These are phyloP conservation scores for Hebeloma cylindrosporum DNA, from an alignment of 768 basidiomycete genomes.

Conservation along the genomic window DNA sequence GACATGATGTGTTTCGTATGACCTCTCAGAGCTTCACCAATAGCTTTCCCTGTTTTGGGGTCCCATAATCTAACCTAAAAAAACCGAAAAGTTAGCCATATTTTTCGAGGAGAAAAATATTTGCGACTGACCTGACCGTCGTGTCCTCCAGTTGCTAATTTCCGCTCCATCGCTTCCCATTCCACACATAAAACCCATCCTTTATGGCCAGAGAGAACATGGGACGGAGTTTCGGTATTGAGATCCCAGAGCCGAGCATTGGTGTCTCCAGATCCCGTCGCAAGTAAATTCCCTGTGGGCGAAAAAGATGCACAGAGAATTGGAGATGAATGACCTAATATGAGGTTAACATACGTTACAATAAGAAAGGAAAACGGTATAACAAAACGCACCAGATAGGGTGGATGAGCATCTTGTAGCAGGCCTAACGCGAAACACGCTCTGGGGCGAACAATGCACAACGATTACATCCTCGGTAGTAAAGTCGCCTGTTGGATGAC, in stretches of 20 bases:
- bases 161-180: slow-evolving; percentile 93
- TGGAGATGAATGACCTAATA: slow-evolving; percentile 81
- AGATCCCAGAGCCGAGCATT: slow-evolving; percentile 94
- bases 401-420: slow-evolving; percentile 95
- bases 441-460: slow-evolving; percentile 91
- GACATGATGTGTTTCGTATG: slow-evolving; percentile 97
- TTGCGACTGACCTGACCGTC: slow-evolving; percentile 76
- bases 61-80: slow-evolving; percentile 84
- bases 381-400: slow-evolving; percentile 62
- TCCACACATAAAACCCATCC: slow-evolving; percentile 98
- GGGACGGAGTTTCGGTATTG: slow-evolving; percentile 87
- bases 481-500: slow-evolving; percentile 68
- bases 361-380: neutral
- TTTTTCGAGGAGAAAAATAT: neutral
- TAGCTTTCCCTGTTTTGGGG: slow-evolving; percentile 83
- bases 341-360: slow-evolving; percentile 5
- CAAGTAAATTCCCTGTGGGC: slow-evolving; percentile 86
- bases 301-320: slow-evolving; percentile 96
- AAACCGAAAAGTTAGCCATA: neutral
- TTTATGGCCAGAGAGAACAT: slow-evolving; percentile 82
- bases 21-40: slow-evolving; percentile 87
- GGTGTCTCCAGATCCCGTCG: slow-evolving; percentile 94
- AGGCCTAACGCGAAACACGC: slow-evolving; percentile 90
- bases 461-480: slow-evolving; percentile 86
- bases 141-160: slow-evolving; percentile 90